A percentile compares a stretch with the other conserved stretches of the same genome.
Evolutionary conservation across 1,139 yeast species (phyloP).

Genomic region (Zygosaccharomyces sapae): DNA sequence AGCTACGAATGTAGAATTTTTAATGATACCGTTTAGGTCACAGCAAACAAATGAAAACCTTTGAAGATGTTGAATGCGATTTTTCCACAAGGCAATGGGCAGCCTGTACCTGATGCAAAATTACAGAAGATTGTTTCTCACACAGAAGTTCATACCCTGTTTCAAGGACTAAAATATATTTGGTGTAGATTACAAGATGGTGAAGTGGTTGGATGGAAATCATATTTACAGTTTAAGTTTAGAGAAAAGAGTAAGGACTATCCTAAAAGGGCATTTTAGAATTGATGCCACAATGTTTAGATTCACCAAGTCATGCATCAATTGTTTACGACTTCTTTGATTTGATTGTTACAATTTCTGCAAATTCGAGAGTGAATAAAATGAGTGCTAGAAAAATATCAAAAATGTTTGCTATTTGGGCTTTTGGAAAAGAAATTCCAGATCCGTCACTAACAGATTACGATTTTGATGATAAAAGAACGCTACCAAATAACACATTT

Average conservation of each 20-base stretch:
- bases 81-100: constrained; percentile 51
- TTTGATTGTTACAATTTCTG: constrained; percentile 68
- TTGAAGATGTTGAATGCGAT: constrained; percentile 49
- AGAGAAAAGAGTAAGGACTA: constrained; percentile 60
- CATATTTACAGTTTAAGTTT: constrained; percentile 64
- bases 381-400: constrained; percentile 76
- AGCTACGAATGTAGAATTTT: constrained; percentile 54
- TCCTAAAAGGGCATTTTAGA: constrained; percentile 69
- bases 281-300: constrained; percentile 76
- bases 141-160: constrained; percentile 63
- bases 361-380: constrained; percentile 74
- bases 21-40: constrained; percentile 67
- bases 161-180: constrained; percentile 70
- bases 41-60: constrained; percentile 55
- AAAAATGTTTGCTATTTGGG: constrained; percentile 86
- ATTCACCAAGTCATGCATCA: constrained; percentile 84
- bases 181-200: constrained; percentile 83
- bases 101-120: constrained; percentile 40
- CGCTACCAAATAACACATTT: constrained; percentile 41
- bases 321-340: constrained; percentile 86
- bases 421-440: constrained; percentile 47
- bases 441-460: constrained; percentile 17
- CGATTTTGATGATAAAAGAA: constrained; percentile 21
- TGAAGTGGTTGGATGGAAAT: constrained; percentile 83
- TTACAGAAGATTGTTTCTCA: constrained; percentile 41